Percentiles rank a stretch among this genome's conserved stretches.
Conservation (phyloP, 129 eudicot genomes). For the Mikania micrantha region DNA sequence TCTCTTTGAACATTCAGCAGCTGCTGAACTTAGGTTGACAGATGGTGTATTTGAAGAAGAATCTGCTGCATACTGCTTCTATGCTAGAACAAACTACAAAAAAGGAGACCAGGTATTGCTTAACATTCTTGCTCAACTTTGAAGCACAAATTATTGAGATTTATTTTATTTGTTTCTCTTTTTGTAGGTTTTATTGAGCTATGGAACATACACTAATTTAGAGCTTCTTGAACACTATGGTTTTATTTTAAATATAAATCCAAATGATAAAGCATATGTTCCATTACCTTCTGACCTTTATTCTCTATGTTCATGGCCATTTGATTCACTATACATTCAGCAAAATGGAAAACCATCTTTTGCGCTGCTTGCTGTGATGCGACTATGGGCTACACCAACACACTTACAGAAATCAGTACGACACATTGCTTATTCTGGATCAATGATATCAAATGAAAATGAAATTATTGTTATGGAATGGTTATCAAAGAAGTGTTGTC, state of each 20-base stretch:
- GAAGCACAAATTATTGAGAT: neutral
- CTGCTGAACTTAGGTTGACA: slow-evolving; percentile 43
- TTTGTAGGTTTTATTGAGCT: slow-evolving; percentile 84
- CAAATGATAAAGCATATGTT: slow-evolving; percentile 74
- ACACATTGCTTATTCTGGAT: slow-evolving; percentile 63
- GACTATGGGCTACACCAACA: slow-evolving; percentile 81
- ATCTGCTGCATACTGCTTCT: slow-evolving; percentile 59
- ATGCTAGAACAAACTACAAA: slow-evolving; percentile 59
- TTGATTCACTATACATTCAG: slow-evolving; percentile 56
- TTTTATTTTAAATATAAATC: slow-evolving; percentile 62
- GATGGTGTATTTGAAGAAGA: slow-evolving; percentile 85
- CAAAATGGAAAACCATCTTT: slow-evolving; percentile 80
- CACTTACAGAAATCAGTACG: slow-evolving; percentile 49
- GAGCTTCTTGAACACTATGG: slow-evolving; percentile 98
- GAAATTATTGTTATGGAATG: slow-evolving; percentile 64
- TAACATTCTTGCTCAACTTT: neutral
- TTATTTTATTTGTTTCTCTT: neutral
- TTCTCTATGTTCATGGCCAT: slow-evolving; percentile 59
- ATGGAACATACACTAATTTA: slow-evolving; percentile 85
- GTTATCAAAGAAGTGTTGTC: slow-evolving; percentile 46
- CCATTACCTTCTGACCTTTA: slow-evolving; percentile 55
- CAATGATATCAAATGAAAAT: slow-evolving; percentile 49
- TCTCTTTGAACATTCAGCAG: slow-evolving; percentile 13
- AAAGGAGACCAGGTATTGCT: slow-evolving; percentile 77
- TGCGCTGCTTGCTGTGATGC: slow-evolving; percentile 57